Conservation (phyloP, 371 early-diverging fungal genomes). For the Apophysomyces elegans region DNA sequence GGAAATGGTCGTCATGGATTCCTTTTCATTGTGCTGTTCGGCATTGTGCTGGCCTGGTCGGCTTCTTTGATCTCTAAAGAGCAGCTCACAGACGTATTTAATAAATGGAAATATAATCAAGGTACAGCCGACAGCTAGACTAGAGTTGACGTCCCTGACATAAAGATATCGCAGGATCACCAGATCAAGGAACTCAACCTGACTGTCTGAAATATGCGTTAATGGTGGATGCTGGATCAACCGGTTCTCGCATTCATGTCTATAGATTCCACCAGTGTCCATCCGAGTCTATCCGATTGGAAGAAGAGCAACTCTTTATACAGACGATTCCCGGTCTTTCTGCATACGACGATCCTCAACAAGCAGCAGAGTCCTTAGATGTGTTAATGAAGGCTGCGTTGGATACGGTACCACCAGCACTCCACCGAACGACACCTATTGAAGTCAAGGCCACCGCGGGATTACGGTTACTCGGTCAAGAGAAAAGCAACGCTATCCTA, state of each 20-base stretch:
- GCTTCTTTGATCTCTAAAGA: constrained; percentile 13
- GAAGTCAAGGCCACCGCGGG: constrained; percentile 97
- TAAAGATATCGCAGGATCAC: neutral
- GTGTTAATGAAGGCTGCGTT: constrained; percentile 75
- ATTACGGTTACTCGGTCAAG: constrained; percentile 77
- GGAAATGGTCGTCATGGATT: neutral
- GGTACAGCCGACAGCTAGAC: neutral
- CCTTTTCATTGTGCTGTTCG: constrained; percentile 13
- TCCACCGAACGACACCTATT: constrained; percentile 83
- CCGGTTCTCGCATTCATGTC: constrained; percentile 96
- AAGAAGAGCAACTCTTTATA: constrained; percentile 83
- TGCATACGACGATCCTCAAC: constrained; percentile 69
- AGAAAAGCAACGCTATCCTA: constrained; percentile 75
- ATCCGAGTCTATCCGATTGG: constrained; percentile 29
- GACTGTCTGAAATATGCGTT: constrained; percentile 57
- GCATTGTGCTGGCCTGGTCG: constrained; percentile 16
- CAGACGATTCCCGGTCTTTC: constrained; percentile 91
- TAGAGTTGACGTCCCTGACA: neutral
- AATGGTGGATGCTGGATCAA: constrained; percentile 97
- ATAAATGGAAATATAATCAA: neutral
- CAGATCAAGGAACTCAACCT: constrained; percentile 1
- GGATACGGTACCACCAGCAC: constrained; percentile 65
- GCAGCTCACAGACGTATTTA: neutral
- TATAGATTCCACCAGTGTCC: constrained; percentile 87
- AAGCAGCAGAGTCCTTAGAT: constrained; percentile 85